These are phyloP conservation scores for Zasmidium angulare DNA, from an alignment of 2,329 filamentous ascomycete genomes.

Conservation along the genomic window DNA sequence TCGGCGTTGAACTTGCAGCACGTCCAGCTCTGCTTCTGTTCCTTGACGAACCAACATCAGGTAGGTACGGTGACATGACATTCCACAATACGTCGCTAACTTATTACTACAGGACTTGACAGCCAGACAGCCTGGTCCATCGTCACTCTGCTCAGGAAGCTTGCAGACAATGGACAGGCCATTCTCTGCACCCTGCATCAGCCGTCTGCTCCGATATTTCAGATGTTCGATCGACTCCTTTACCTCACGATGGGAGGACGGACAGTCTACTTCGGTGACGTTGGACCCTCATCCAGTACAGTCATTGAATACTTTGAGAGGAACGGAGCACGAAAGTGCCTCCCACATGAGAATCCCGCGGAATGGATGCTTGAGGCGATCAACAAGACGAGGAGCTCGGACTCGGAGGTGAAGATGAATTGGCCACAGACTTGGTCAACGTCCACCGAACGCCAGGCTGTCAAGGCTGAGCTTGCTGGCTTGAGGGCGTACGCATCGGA, in stretches of 20 bases:
- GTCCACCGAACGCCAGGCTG: neutral
- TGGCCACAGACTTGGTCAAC: neutral
- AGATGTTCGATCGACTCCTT: slow-evolving; percentile 78
- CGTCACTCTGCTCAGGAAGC: slow-evolving; percentile 64
- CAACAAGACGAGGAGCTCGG: slow-evolving; percentile 35
- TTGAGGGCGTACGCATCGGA: neutral
- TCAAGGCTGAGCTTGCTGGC: slow-evolving; percentile 33
- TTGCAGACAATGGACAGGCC: slow-evolving; percentile 76
- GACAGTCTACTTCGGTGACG: slow-evolving; percentile 78
- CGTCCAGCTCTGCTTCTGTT: slow-evolving; percentile 72
- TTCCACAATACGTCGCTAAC: neutral
- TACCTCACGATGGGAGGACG: slow-evolving; percentile 74
- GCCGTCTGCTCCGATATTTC: slow-evolving; percentile 90
- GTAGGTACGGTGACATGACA: neutral
- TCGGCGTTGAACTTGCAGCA: slow-evolving; percentile 88
- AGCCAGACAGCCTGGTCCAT: slow-evolving; percentile 92
- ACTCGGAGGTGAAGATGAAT: slow-evolving; percentile 41
- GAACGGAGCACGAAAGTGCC: slow-evolving; percentile 64
- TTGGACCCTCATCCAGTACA: slow-evolving; percentile 67
- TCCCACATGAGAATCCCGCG: slow-evolving; percentile 69
- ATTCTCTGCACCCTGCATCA: slow-evolving; percentile 95
- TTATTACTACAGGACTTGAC: slow-evolving; percentile 70
- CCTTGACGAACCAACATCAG: slow-evolving; percentile 77
- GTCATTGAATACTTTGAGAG: slow-evolving; percentile 74
- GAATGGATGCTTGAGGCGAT: slow-evolving; percentile 70